Base-by-base conservation (phyloP, 2,329 filamentous ascomycete genomes). In the Colletotrichum noveboracense region DNA sequence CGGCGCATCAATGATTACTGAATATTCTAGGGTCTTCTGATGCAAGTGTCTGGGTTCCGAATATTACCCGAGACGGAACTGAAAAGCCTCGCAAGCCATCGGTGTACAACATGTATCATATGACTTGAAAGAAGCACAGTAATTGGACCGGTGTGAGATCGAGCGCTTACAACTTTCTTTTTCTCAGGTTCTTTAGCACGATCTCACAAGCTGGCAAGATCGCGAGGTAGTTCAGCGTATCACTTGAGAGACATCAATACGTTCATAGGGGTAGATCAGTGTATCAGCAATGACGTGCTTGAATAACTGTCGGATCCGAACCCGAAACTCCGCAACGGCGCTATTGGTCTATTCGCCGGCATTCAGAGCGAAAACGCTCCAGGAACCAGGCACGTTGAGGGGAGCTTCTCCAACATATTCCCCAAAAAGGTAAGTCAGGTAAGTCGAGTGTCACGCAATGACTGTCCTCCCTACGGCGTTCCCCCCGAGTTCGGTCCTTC, bases 321-420 rank as follows among this genome's bases (percentile, higher is more conserved):
- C n/a, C 70, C 65, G 73, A 74, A 12, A 34, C 67, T 43, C 36
- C 48, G 71, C 61, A 48, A 68, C 58, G 26, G 56, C 58, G 48
- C 28, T 55, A 55, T 62, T 52, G 52, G 52, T 30, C 56, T 32
- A 60, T 60, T 60, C 56, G 26, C 21, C 56, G 16, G 43, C 66
- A 30, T 24, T 36, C 66, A 28, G 28, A 32, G 56, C 66, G 28
- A 61, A 16, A 55, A 16, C 66, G 9, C 60, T 52, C 21, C 61
- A 74, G 68, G 67, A 71, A 71, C 72, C 21, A 66, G 68, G 43
- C 60, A 60, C 36, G 32, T 26, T 26, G 36, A 28, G 55, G 55
- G 4, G 34, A 55, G 18, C 32, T 65, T 65, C 65, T 65, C 71
- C 60, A 70, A 60, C 26, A 36, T 48, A 43, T 52, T 36, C 48